A percentile compares a stretch with the other conserved stretches of the same genome.
Evolutionary conservation across 441 rosid genomes (phyloP).

Genomic region (Capsella rubella): DNA sequence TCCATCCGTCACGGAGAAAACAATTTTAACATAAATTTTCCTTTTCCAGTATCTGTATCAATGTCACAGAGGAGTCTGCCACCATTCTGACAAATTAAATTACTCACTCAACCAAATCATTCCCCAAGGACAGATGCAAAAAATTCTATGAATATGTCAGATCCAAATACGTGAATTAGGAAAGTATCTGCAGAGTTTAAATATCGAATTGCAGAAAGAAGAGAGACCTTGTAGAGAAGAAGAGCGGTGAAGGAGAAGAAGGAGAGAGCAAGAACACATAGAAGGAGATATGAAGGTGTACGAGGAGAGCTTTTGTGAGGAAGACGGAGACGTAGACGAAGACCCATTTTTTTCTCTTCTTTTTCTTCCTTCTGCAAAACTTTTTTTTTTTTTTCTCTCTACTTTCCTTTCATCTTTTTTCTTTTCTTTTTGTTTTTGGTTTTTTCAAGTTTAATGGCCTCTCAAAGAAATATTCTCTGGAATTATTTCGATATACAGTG

Average conservation of each 20-base stretch:
- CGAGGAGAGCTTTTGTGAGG: slow-evolving; percentile 52
- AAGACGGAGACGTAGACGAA: slow-evolving; percentile 46
- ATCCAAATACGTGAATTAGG: background rate
- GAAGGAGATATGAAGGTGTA: slow-evolving; percentile 56
- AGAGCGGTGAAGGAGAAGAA: slow-evolving; percentile 62
- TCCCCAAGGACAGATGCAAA: background rate
- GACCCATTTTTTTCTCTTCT: slow-evolving; percentile 25
- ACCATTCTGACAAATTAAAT: background rate
- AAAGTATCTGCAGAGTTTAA: background rate
- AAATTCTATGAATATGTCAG: slow-evolving; percentile 1
- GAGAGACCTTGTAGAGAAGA: slow-evolving; percentile 68
- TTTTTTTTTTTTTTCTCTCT: background rate
- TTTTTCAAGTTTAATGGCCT: slow-evolving; percentile 11
- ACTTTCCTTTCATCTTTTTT: background rate
- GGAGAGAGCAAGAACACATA: slow-evolving; percentile 55
- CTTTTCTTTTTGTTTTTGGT: background rate
- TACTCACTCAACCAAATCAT: background rate
- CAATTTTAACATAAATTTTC: background rate
- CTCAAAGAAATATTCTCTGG: slow-evolving; percentile 29
- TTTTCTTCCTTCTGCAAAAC: slow-evolving; percentile 5
- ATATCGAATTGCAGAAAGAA: background rate
- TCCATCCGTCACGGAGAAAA: slow-evolving; percentile 23
- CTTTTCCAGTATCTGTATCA: background rate
- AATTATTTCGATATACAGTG: slow-evolving; percentile 18
- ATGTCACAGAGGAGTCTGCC: background rate